These are phyloP conservation scores for Pythium insidiosum DNA, from an alignment of 352 stramenopile species.

Conservation along the genomic window DNA sequence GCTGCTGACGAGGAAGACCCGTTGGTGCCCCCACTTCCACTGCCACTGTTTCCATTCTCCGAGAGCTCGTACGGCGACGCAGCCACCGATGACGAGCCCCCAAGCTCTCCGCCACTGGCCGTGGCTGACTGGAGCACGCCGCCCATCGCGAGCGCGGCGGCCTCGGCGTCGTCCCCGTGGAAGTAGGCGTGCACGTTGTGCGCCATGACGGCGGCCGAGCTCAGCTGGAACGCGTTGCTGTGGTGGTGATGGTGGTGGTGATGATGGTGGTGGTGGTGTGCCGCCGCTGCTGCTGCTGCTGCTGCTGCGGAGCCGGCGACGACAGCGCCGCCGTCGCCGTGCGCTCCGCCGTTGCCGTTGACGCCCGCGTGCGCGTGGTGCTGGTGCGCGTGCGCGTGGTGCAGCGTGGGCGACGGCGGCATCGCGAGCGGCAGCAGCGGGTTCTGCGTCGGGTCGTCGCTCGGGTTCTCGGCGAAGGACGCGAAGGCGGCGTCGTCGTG, in stretches of 20 bases:
- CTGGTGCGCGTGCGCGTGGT: conserved; percentile 1
- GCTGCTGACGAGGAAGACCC: background rate
- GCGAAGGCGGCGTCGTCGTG: background rate
- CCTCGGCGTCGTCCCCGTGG: conserved; percentile 4
- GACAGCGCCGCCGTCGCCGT: conserved; percentile 4
- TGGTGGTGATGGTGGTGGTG: background rate
- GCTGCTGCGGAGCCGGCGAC: conserved; percentile 6
- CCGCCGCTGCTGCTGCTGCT: conserved; percentile 6
- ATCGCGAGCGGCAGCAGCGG: conserved; percentile 15
- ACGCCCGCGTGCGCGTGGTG: background rate
- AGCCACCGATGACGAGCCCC: background rate
- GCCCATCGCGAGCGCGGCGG: conserved; percentile 1
- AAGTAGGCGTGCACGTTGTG: conserved; percentile 4
- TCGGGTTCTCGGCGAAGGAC: background rate
- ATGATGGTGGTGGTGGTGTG: background rate
- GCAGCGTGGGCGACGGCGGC: conserved; percentile 14
- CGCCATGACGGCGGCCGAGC: conserved; percentile 1
- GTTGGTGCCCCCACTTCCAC: background rate
- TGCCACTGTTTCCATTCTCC: no score
- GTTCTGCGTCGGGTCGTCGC: background rate
- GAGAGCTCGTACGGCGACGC: background rate
- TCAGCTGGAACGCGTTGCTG: background rate
- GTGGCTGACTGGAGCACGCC: background rate
- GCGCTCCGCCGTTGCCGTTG: background rate
- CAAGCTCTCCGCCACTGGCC: no score